phyloP scores from a whole-genome alignment of 2,329 filamentous ascomycete species.

The Aspergillus ibericus region DNA sequence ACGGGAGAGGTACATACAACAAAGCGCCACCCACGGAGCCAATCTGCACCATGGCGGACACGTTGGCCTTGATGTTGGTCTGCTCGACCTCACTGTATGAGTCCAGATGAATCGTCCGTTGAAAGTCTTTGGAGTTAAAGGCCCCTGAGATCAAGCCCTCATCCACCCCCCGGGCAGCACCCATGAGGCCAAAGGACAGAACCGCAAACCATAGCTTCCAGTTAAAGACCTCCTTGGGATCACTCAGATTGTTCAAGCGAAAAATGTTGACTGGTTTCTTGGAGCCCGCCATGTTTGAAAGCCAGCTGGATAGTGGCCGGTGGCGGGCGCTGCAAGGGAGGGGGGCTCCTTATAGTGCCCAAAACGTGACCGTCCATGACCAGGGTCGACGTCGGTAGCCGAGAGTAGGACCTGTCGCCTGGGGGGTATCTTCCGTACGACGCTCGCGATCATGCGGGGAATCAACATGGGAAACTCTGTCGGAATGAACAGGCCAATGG shows the following conservation, averaged over 20 bases:
- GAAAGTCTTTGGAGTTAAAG: conserved; percentile 66
- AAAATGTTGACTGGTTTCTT: conserved; percentile 54
- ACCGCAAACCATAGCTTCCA: conserved; percentile 78
- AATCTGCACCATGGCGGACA: conserved; percentile 82
- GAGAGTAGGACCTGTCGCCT: neutral
- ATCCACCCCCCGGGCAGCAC: conserved; percentile 75
- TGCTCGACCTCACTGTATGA: conserved; percentile 54
- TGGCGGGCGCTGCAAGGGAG: neutral
- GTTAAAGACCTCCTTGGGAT: conserved; percentile 71
- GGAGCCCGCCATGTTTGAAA: neutral
- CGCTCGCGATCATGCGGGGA: neutral
- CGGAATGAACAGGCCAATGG: neutral
- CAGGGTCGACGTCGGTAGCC: too few species aligned
- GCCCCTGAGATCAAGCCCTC: conserved; percentile 76
- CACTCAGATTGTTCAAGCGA: conserved; percentile 61
- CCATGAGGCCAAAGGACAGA: conserved; percentile 71
- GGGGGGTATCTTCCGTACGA: neutral
- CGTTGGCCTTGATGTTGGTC: conserved; percentile 72
- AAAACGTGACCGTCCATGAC: too few species aligned
- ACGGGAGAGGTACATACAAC: conserved; percentile 42
- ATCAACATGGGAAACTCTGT: neutral
- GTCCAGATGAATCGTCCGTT: conserved; percentile 58
- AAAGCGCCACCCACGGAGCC: conserved; percentile 72
- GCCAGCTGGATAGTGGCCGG: neutral
- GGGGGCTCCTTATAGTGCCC: neutral